Base-by-base conservation (phyloP, 805 yeast genomes). In the Spencermartinsiella europaea region DNA sequence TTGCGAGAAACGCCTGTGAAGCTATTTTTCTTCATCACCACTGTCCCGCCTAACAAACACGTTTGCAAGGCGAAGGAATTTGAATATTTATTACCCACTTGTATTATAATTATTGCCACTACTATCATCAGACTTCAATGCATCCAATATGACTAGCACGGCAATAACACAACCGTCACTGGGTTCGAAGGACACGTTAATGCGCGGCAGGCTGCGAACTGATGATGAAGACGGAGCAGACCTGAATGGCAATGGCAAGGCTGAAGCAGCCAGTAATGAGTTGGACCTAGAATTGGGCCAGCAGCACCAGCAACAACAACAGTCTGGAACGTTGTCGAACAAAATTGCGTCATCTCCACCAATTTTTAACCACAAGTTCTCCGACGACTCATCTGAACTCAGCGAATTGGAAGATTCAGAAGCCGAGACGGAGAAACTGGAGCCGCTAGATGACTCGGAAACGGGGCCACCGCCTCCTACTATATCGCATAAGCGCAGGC, bases 351-450 rank as follows among this genome's bases (percentile, higher is more conserved):
- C 73, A 22, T 71, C 72, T 1, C 79, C 79, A 51, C 82, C 88
- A 12, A 81, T 69, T 1, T 65, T 83, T 28, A 90, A 70, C 77
- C 95, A 78, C 0, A 47, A 45, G 41, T 51, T 53, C 28, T 52
- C 51, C 31, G 57, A 54, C 41, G 58, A 53, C 37, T 64, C 61
- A 15, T 68, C 73, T 35, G 85, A 79, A 46, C 63, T 79, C 51
- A 80, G 49, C n/a, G 54, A 52, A 34, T 35, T 50, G 14, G 51
- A 39, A 19, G 74, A 80, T 54, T 83, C 93, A 14, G 96, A 89
- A 65, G 95, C 93, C 15, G 97, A 89, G 62, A 89, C 97, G 0
- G 96, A 89, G 60, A 83, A 79, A 56, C 79, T 88, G 86, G 91
- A 80, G 38, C 31, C 36, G 47, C 57, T 64, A 74, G 50, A 67